Evolutionary conservation across 495 filamentous ascomycete genomes (phyloP).

Genomic region (Penicillium desertorum): DNA sequence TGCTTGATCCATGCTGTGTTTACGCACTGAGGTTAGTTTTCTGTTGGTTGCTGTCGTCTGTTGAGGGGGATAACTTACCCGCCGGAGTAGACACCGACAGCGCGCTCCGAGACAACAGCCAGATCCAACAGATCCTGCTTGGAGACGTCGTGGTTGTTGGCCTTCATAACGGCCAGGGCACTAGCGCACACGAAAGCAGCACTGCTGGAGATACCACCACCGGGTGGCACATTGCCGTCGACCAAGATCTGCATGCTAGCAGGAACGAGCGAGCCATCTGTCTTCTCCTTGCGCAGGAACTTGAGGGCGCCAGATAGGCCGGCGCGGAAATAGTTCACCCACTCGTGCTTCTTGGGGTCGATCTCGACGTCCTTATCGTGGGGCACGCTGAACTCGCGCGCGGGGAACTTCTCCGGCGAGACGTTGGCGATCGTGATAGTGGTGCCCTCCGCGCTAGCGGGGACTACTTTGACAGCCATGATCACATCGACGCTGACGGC

Average conservation of each 20-base stretch:
- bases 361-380: slow-evolving; percentile 69
- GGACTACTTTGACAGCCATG: slow-evolving; percentile 72
- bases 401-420: slow-evolving; percentile 69
- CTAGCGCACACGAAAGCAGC: slow-evolving; percentile 92
- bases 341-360: slow-evolving; percentile 81
- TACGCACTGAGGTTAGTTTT: slow-evolving; percentile 1
- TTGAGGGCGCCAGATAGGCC: slow-evolving; percentile 80
- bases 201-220: slow-evolving; percentile 88
- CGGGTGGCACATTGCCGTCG: slow-evolving; percentile 87
- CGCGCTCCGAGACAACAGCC: slow-evolving; percentile 89
- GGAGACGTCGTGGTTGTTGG: slow-evolving; percentile 80
- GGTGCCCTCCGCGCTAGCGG: slow-evolving; percentile 39
- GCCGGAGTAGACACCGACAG: slow-evolving; percentile 94
- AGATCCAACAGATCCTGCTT: slow-evolving; percentile 88
- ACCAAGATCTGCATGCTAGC: slow-evolving; percentile 84
- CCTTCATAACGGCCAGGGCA: slow-evolving; percentile 82
- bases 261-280: slow-evolving; percentile 54
- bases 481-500: slow-evolving; percentile 89
- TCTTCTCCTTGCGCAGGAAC: slow-evolving; percentile 67
- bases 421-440: slow-evolving; percentile 75
- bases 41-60: slow-evolving; percentile 29
- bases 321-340: slow-evolving; percentile 98
- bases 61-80: slow-evolving; percentile 55
- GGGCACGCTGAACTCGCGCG: slow-evolving; percentile 72
- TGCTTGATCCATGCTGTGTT: slow-evolving; percentile 83